These are phyloP conservation scores for Sclerotinia minor DNA, from an alignment of 2,329 filamentous ascomycete species.

Conservation along the genomic window DNA sequence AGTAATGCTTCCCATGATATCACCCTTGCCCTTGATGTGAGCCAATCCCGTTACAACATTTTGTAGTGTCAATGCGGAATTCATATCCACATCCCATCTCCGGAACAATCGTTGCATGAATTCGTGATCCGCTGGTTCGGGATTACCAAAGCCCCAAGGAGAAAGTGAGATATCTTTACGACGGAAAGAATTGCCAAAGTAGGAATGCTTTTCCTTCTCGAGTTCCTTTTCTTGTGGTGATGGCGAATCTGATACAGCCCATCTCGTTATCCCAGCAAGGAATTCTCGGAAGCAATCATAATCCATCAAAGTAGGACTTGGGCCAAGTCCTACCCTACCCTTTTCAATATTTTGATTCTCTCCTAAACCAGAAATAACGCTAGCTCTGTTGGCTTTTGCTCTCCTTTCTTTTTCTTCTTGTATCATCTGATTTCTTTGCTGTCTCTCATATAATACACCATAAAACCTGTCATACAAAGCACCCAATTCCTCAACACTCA, in stretches of 20 bases:
- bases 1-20: conserved; percentile 96
- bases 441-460: conserved; percentile 83
- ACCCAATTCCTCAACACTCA: conserved; percentile 82
- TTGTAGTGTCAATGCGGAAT: conserved; percentile 78
- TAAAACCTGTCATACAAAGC: conserved; percentile 95
- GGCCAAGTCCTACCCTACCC: conserved; percentile 82
- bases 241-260: conserved; percentile 88
- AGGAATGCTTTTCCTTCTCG: conserved; percentile 59
- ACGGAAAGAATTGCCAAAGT: conserved; percentile 58
- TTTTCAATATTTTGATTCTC: conserved; percentile 66
- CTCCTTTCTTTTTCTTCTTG: conserved; percentile 72
- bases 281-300: conserved; percentile 97
- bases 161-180: conserved; percentile 39
- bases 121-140: conserved; percentile 85
- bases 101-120: conserved; percentile 86
- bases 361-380: conserved; percentile 45
- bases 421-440: conserved; percentile 76
- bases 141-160: conserved; percentile 58
- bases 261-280: conserved; percentile 82
- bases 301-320: conserved; percentile 92
- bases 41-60: conserved; percentile 91
- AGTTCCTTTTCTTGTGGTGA: conserved; percentile 53
- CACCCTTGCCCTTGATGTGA: conserved; percentile 85
- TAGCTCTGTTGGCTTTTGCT: conserved; percentile 61
- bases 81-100: conserved; percentile 81